Evolutionary conservation across 352 stramenopile species (phyloP), one percentile per base, ranked within the genome.

Genomic region (Phytophthora megakarya): DNA sequence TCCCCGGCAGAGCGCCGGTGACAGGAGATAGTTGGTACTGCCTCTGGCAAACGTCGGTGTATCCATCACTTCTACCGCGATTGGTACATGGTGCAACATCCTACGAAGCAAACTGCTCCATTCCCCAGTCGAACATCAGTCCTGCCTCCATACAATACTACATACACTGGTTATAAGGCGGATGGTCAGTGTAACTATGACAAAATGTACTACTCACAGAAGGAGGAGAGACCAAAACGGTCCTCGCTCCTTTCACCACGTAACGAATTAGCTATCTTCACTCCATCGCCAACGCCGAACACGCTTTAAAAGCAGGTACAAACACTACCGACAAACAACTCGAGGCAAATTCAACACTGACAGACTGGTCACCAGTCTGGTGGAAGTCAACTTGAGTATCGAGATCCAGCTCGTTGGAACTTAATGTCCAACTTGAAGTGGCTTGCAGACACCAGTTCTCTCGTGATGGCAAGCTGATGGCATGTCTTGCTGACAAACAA

Each of bases 141-240:
- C 16, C 28, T 22, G 22, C 35, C 8, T 11, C 13, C 3, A 3
- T 11, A 35, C 30, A 15, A 35, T 11, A 12, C 8, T n/a, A 54
- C 55, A 32, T 33, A 63, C 56, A 32, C n/a, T 44, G n/a, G n/a
- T 62, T 63, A 19, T 25, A 22, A 59, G 60, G 64, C 57, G 52
- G 65, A 86, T 86, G 77, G 77, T 86, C 77, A 86, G 77, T 86
- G 77, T 86, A 86, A 86, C 77, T 86, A 86, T 86, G 77, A 86
- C 77, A 86, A 79, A 82, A 47, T 75, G 64, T 76, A 72, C 45
- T 76, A 73, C 73, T 84, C 75, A 84, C 67, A 78, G 67, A 84
- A 84, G 67, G 52, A 66, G 58, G 51, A 68, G 70, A 67, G 35
- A 67, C 75, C 75, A 78, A 81, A 70, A 84, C 75, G 70, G 73